Percentiles rank a stretch among this genome's conserved stretches.
Conservation (phyloP, 2,329 filamentous ascomycete species). For the Dendrostoma leiphaemia region DNA sequence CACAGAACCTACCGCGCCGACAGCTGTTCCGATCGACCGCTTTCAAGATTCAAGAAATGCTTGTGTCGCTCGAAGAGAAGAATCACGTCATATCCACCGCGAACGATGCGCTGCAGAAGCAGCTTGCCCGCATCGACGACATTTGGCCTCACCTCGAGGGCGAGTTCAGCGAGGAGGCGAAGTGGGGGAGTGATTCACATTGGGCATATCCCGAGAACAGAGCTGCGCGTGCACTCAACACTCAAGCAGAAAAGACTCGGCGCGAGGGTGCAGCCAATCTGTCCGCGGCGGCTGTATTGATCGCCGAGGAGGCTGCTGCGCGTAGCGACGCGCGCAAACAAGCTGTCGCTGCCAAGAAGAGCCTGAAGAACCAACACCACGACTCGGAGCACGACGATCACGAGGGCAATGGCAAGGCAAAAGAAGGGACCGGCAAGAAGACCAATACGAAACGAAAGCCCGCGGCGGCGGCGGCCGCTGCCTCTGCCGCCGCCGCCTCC, state of each 20-base stretch:
- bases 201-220: conserved; percentile 95
- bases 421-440: conserved; percentile 59
- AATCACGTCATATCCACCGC: conserved; percentile 94
- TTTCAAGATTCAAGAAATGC: conserved; percentile 76
- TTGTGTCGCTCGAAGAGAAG: conserved; percentile 93
- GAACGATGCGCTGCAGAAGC: conserved; percentile 82
- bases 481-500: conserved; percentile 25
- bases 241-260: conserved; percentile 69
- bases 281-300: conserved; percentile 71
- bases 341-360: conserved; percentile 74
- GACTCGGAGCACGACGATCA: conserved; percentile 81
- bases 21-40: conserved; percentile 77
- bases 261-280: conserved; percentile 77
- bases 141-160: conserved; percentile 82
- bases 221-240: conserved; percentile 55
- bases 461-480: conserved; percentile 42
- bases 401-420: conserved; percentile 48
- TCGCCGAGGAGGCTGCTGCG: conserved; percentile 79
- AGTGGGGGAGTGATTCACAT: conserved; percentile 85
- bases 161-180: conserved; percentile 92
- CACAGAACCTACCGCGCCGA: conserved; percentile 62
- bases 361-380: conserved; percentile 59
- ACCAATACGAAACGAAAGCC: conserved; percentile 63
- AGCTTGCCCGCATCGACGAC: conserved; percentile 79
- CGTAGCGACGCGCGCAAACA: conserved; percentile 84